A percentile compares a stretch with the other conserved stretches of the same genome.
Conservation (phyloP, 495 filamentous ascomycete genomes). For the Penicillium tannophilum region DNA sequence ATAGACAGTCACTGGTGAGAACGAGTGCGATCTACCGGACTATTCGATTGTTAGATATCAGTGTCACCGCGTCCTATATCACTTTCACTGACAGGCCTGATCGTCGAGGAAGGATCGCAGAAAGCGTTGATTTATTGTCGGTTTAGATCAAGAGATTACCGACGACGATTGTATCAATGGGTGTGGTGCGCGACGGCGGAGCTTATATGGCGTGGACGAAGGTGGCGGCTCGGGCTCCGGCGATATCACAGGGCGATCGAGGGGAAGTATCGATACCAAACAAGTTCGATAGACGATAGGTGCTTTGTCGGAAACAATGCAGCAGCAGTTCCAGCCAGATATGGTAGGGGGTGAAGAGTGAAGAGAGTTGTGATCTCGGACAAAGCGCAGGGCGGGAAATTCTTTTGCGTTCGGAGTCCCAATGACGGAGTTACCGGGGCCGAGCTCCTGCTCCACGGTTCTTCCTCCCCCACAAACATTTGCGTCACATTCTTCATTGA, state of each 20-base stretch:
- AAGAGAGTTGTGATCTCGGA: slow-evolving; percentile 10
- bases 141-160: background rate
- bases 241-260: slow-evolving; percentile 7
- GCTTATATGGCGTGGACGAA: background rate
- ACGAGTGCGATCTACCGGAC: background rate
- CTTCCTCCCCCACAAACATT: slow-evolving; percentile 5
- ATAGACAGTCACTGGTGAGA: background rate
- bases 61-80: background rate
- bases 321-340: background rate
- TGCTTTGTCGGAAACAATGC: background rate
- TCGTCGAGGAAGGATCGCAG: background rate
- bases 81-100: background rate
- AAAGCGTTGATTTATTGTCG: background rate
- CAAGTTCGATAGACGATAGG: background rate
- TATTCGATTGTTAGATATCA: background rate
- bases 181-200: background rate
- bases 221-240: slow-evolving; percentile 17
- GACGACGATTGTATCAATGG: background rate
- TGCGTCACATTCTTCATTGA: background rate
- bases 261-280: slow-evolving; percentile 1
- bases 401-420: slow-evolving; percentile 38
- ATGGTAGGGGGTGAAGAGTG: slow-evolving; percentile 8
- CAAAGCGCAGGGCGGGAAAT: slow-evolving; percentile 41
- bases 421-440: slow-evolving; percentile 52
- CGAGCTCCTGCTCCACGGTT: slow-evolving; percentile 32